These are phyloP conservation scores for Melampsora larici-populina DNA, from an alignment of 1,284 basidiomycete genomes.

Conservation along the genomic window DNA sequence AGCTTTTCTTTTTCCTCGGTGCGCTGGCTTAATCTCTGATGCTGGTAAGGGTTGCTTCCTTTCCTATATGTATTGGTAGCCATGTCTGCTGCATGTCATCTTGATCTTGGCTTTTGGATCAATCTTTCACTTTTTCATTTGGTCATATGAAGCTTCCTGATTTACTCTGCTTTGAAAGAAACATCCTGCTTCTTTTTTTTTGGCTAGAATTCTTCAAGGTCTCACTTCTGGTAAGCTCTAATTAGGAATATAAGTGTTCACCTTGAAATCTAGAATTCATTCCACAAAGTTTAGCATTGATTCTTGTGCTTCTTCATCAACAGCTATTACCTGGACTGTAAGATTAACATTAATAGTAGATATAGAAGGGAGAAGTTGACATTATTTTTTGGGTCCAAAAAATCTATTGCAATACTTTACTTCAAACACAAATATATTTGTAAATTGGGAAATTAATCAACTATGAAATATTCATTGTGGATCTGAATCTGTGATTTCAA, in stretches of 20 bases:
- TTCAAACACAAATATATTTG: too few species aligned
- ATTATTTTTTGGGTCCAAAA: too few species aligned
- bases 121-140: neutral
- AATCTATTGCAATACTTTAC: too few species aligned
- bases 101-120: neutral
- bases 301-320: too few species aligned
- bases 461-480: too few species aligned
- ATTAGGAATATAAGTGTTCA: too few species aligned
- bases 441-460: too few species aligned
- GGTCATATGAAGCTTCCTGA: conserved; percentile 20
- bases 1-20: conserved; percentile 17
- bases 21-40: conserved; percentile 13
- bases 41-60: conserved; percentile 9
- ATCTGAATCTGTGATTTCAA: too few species aligned
- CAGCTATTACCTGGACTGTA: conserved; percentile 40
- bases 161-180: conserved; percentile 33
- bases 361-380: too few species aligned
- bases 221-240: conserved; percentile 34
- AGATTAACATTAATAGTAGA: conserved; percentile 33
- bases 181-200: conserved; percentile 1
- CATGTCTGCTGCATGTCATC: neutral
- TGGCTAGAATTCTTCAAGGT: conserved; percentile 37
- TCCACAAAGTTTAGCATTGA: too few species aligned
- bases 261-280: too few species aligned
- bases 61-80: conserved; percentile 25